These are phyloP conservation scores for Irineochytrium annulatum DNA, from an alignment of 192 early-diverging fungal species.

Conservation along the genomic window DNA sequence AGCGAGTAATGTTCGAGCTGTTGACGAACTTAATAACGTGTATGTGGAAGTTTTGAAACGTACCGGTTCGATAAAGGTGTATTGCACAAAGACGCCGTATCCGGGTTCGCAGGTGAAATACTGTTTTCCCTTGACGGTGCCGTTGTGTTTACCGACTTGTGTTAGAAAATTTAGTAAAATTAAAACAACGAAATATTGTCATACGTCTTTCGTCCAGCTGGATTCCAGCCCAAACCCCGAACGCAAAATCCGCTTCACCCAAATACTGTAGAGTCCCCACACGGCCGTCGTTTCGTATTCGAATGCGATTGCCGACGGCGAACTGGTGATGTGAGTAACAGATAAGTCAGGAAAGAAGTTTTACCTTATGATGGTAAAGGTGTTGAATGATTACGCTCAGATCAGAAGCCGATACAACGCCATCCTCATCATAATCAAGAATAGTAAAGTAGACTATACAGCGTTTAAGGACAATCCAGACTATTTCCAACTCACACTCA, in stretches of 20 bases:
- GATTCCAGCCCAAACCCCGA: slow-evolving; percentile 78
- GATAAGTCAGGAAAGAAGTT: background rate
- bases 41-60: background rate
- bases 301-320: slow-evolving; percentile 5
- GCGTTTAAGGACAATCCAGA: background rate
- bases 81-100: slow-evolving; percentile 20
- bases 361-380: background rate
- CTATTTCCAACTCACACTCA: background rate
- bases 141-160: slow-evolving; percentile 23
- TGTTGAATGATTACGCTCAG: slow-evolving; percentile 9
- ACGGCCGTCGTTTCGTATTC: slow-evolving; percentile 7
- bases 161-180: background rate
- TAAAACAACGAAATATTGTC: background rate
- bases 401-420: slow-evolving; percentile 8
- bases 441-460: slow-evolving; percentile 18
- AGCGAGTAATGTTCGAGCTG: background rate
- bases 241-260: slow-evolving; percentile 69
- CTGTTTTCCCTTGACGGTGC: slow-evolving; percentile 16
- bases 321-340: background rate
- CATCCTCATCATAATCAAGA: slow-evolving; percentile 21
- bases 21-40: background rate
- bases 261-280: slow-evolving; percentile 65
- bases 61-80: slow-evolving; percentile 3
- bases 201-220: slow-evolving; percentile 60
- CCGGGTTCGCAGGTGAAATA: slow-evolving; percentile 24